Base-by-base conservation (phyloP, 2,329 filamentous ascomycete species). In the Pestalotiopsis fici region DNA sequence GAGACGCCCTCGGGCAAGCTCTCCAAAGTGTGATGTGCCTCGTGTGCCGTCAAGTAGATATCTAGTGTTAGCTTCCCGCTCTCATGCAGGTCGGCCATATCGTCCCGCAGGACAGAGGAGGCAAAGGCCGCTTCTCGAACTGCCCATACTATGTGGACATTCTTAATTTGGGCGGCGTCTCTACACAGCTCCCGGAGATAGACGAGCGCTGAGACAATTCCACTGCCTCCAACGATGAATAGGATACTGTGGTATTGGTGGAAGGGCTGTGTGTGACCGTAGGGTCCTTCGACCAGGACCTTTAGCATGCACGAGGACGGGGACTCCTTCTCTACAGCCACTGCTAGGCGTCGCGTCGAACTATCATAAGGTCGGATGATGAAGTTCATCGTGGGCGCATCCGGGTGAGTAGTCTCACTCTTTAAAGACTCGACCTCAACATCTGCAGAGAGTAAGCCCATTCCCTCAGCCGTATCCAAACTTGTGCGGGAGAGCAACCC, bases 361-460 rank as follows among this genome's bases (percentile, higher is more conserved):
- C 82, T 76, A 56, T 83, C 78, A 68, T 84, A 84, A 0, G 83
- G 83, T 0, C 83, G 74, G 56, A 85, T 81, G n/a, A 85, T 73
- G 54, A 85, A 84, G 0, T 77, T 77, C 76, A 84, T 80, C 9
- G 62, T 65, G 0, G 31, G 31, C 55, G 56, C n/a, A 69, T 64
- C 11, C 28, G 37, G 0, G 27, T 57, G 39, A 23, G 28, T 54
- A 9, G 25, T 35, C 27, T 47, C 35, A n/a, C 61, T 50, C 23
- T 50, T 54, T 25, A 57, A 13, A 1, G 55, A 57, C 55, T 57
- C 55, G 23, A 57, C 55, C 11, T 57, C 55, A 15, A 25, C 55
- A 57, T 57, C 55, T n/a, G 23, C 55, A 57, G 55, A 57, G 18
- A 57, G 55, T 3, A 57, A 21, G 12, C 55, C 55, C 55, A 28